Evolutionary conservation across 805 yeast genomes (phyloP), one percentile per base, ranked within the genome.

Genomic region (Metschnikowia amazonensis): DNA sequence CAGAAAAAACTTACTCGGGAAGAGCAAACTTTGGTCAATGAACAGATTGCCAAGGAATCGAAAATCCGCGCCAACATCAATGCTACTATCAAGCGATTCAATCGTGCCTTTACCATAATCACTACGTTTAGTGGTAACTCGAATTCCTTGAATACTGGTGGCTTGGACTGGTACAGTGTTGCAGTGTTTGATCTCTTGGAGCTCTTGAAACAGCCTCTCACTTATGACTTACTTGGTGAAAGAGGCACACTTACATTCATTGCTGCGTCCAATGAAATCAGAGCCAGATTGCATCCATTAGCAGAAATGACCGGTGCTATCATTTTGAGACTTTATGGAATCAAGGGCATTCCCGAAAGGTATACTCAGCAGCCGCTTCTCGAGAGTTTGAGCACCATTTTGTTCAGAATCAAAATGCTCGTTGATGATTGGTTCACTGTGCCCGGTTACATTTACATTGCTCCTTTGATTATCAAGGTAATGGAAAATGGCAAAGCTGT

Each of bases 1-100:
- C 82, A 76, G 64, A 81, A 75, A 63, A 86, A 85, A 58, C 69
- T 83, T 33, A 75, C 95, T 2, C 84, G 81, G 52, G 97, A 90
- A 58, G 96, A 94, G 48, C 86, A 80, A 50, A 68, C 59, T 0
- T 60, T 77, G 43, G 82, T 86, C 1, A 76, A 76, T 36, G 79
- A 76, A 37, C 92, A 88, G 58, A 53, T 89, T 17, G 69, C 63
- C 0, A 75, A 77, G 50, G 98, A 94, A 61, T 60, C 77, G 0
- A 59, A 49, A 2, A 75, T 85, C 20, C 76, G 97, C 50, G 36
- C 46, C 0, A 60, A 68, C 2, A 74, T 89, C 4, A 63, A 66
- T 7, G 32, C 40, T 0, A 58, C 69, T 4, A 73, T 72, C 36
- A 55, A 57, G 17, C 60, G 63, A 14, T 60, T 80, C 10, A 58